Base-by-base conservation (phyloP, 495 filamentous ascomycete species). In the Lasiosphaeriaceae sp. region DNA sequence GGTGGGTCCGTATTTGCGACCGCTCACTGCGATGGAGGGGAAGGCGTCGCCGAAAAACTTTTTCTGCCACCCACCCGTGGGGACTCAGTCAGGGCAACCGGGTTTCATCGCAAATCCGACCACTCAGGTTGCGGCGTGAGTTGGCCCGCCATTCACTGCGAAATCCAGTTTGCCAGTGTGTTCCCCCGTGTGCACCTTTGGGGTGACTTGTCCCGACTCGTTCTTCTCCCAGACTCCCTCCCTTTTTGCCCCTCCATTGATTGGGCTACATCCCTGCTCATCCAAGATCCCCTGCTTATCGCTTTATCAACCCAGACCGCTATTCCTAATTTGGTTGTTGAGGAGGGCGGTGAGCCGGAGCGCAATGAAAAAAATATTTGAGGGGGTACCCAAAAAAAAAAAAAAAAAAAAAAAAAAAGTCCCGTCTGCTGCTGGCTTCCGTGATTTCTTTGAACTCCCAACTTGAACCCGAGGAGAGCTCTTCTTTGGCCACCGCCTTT, bases 281-380 rank as follows among this genome's bases (percentile, higher is more conserved):
- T 61, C 54, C 60, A 14, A n/a, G 37, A 67, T 65, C 65, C 59
- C 52, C 65, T 59, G 62, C 26, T 67, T 67, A 66, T 68, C 65
- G 52, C 56, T 65, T 64, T 66, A 63, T 66, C 57, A 61, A 57
- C 47, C 29, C 26, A 17, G 23, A 14, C 31, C 52, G 26, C 65
- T 56, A 66, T 26, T 50, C 60, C 51, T 22, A 21, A 55, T 63
- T 12, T 47, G 62, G 65, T 29, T 34, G 39, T 17, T 21, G 22
- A 20, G 51, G 50, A 67, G 54, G 65, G 63, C 65, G 65, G 65
- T 66, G 65, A 66, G 55, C 48, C 22, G 59, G 59, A 54, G 39
- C 37, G 46, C 52, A 44, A 41, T 60, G 56, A 39, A 54, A 63
- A 63, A 64, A 62, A 66, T 53, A 47, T 54, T 57, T 55, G 50